A percentile compares a stretch with the other conserved stretches of the same genome.
phyloP scores from a whole-genome alignment of 192 early-diverging fungal species.

The Hyaloraphidium curvatum region DNA sequence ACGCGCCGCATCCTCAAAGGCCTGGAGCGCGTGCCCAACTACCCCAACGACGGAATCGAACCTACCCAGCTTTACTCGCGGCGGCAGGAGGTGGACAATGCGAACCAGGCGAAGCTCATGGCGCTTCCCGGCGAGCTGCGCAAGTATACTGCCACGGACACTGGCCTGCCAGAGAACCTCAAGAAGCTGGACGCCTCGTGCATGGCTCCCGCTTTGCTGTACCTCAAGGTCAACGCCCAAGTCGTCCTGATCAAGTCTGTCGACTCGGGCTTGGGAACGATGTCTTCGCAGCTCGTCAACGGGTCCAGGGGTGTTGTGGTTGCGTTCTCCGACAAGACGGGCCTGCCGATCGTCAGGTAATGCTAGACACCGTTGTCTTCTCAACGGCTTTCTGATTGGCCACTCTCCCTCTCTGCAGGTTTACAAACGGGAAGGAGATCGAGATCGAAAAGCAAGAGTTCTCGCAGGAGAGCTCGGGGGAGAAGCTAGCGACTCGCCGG shows the following conservation, averaged over 20 bases:
- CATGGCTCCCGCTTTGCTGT: conserved; percentile 35
- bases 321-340: conserved; percentile 15
- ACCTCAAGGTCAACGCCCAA: conserved; percentile 56
- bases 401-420: no score
- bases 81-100: conserved; percentile 52
- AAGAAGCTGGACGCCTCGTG: conserved; percentile 17
- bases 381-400: conserved; percentile 28
- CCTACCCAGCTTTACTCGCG: conserved; percentile 57
- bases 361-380: conserved; percentile 12
- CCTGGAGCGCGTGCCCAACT: conserved; percentile 27
- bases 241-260: conserved; percentile 76
- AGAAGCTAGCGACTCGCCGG: not conserved
- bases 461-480: conserved; percentile 8
- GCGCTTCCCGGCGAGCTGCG: conserved; percentile 26
- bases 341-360: conserved; percentile 2
- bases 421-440: conserved; percentile 29
- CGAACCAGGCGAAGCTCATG: conserved; percentile 36
- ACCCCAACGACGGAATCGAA: conserved; percentile 34
- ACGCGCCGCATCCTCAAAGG: conserved; percentile 26
- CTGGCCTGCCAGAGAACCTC: conserved; percentile 9
- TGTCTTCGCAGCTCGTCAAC: conserved; percentile 59
- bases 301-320: conserved; percentile 50
- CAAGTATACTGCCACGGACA: conserved; percentile 28
- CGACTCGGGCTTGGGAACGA: no score
- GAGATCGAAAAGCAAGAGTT: conserved; percentile 23